Evolutionary conservation across 108 stramenopile genomes (phyloP), one percentile per base, ranked within the genome.

Genomic region (Nitzschia putrida): DNA sequence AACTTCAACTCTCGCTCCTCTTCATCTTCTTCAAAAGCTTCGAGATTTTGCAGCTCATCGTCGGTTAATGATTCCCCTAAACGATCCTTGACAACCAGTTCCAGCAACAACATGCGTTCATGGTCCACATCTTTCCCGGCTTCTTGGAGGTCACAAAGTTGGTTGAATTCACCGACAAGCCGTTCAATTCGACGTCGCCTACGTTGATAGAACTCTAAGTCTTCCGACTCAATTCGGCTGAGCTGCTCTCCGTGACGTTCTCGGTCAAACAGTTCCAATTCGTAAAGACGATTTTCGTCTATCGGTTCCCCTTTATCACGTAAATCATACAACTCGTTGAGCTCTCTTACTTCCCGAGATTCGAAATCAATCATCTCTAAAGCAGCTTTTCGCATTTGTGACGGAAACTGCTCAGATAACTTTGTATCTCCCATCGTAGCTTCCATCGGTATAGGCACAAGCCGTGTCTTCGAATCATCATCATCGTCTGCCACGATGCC

Each of bases 271-370:
- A 72, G 61, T 21, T 64, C 71, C 2, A 72, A n/a, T 42, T 54
- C 53, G 38, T 64, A 64, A 8, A 72, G 53, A 0, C 71, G 50
- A 64, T 72, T 53, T 55, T 63, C 61, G 49, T 72, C 71, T 10
- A 64, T 64, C 4, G 12, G 2, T 26, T 72, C 53, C 0, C 71
- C 71, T 3, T 11, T 26, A 24, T 72, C 71, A 0, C 39, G 61
- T 2, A 20, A 18, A 8, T 56, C 54, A 21, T 53, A 68, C 8
- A 68, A 40, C 0, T 68, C 54, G 7, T 55, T 68, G 16, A 56
- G 41, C 42, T 68, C 67, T 0, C 56, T 40, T 2, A 66, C 3
- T 18, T 69, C 68, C 0, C 9, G 29, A 34, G 29, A 3, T 34
- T 34, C 34, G 13, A 24, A 13, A 2, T 55, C 54, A 4, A 34